phyloP scores from a whole-genome alignment of 2,329 filamentous ascomycete species.

The Fusarium torulosum region DNA sequence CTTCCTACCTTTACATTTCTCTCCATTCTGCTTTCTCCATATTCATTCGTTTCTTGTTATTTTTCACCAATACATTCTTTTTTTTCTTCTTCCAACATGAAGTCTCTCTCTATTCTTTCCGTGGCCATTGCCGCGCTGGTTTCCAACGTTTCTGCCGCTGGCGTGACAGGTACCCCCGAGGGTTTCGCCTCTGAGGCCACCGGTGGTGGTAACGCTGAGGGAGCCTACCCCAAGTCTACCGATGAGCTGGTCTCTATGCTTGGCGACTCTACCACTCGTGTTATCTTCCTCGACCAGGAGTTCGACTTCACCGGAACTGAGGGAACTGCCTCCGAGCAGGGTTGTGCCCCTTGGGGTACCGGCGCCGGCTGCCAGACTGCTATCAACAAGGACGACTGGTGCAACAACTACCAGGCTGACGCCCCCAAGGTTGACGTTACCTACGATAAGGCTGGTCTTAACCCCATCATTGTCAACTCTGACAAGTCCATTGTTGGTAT shows the following conservation, averaged over 20 bases:
- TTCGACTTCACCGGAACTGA: slow-evolving; percentile 69
- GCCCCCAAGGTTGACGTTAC: slow-evolving; percentile 60
- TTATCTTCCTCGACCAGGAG: slow-evolving; percentile 69
- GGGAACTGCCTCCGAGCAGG: slow-evolving; percentile 64
- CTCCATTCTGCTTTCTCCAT: not conserved
- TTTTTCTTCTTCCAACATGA: slow-evolving; percentile 26
- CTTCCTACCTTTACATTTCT: not conserved
- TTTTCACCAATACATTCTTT: slow-evolving; percentile 10
- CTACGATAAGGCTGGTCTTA: slow-evolving; percentile 64
- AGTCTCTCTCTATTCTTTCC: slow-evolving; percentile 32
- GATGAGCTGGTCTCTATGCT: slow-evolving; percentile 71
- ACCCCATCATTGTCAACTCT: slow-evolving; percentile 64
- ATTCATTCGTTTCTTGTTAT: slow-evolving; percentile 10
- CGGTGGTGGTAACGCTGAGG: slow-evolving; percentile 72
- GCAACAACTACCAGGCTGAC: slow-evolving; percentile 68
- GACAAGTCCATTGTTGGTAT: slow-evolving; percentile 70
- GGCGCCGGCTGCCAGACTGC: slow-evolving; percentile 66
- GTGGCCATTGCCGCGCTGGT: slow-evolving; percentile 36
- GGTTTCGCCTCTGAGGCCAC: slow-evolving; percentile 66
- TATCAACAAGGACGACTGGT: slow-evolving; percentile 71
- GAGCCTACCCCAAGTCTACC: slow-evolving; percentile 66
- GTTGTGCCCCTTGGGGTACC: slow-evolving; percentile 72
- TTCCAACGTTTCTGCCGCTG: slow-evolving; percentile 31
- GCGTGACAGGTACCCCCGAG: slow-evolving; percentile 54
- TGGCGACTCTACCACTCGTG: slow-evolving; percentile 63